Evolutionary conservation across 1,284 basidiomycete species (phyloP).

Genomic region (Laetiporus sulphureus): DNA sequence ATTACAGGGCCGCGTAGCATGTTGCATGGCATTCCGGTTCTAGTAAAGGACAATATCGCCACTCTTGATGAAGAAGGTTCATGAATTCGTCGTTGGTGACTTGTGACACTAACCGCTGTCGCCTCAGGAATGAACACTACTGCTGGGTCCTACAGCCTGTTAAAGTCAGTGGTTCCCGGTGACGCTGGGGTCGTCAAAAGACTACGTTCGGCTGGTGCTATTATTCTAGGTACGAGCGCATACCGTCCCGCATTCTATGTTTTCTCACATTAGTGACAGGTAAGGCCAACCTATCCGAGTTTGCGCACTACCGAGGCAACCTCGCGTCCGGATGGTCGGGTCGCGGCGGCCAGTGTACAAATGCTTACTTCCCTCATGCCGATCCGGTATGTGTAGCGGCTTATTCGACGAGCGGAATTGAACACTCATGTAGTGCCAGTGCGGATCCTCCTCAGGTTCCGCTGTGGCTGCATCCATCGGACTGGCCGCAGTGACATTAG

Average conservation of each 20-base stretch:
- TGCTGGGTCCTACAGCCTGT: constrained; percentile 36
- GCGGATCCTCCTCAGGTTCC: constrained; percentile 48
- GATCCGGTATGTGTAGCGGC: constrained; percentile 20
- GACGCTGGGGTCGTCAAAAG: constrained; percentile 33
- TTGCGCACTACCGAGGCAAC: constrained; percentile 23
- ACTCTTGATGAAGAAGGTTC: constrained; percentile 48
- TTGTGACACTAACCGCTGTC: no score
- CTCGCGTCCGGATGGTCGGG: constrained; percentile 33
- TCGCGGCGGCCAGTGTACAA: constrained; percentile 33
- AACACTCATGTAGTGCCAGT: constrained; percentile 16
- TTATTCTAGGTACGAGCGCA: constrained; percentile 34
- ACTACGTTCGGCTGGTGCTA: constrained; percentile 36
- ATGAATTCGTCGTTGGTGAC: no score
- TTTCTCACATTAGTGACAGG: constrained; percentile 13
- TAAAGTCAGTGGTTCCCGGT: constrained; percentile 34
- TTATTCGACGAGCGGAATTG: not conserved
- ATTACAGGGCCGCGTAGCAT: constrained; percentile 39
- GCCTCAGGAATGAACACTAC: constrained; percentile 54
- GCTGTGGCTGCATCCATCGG: constrained; percentile 54
- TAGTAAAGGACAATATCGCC: constrained; percentile 56
- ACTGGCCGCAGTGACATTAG: constrained; percentile 46
- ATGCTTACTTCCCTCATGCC: constrained; percentile 32
- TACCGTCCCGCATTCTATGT: constrained; percentile 13
- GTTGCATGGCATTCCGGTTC: constrained; percentile 64
- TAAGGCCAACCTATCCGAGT: constrained; percentile 27